Conservation (phyloP, 139 green algal species). For the Pseudopediastrum boryanum region DNA sequence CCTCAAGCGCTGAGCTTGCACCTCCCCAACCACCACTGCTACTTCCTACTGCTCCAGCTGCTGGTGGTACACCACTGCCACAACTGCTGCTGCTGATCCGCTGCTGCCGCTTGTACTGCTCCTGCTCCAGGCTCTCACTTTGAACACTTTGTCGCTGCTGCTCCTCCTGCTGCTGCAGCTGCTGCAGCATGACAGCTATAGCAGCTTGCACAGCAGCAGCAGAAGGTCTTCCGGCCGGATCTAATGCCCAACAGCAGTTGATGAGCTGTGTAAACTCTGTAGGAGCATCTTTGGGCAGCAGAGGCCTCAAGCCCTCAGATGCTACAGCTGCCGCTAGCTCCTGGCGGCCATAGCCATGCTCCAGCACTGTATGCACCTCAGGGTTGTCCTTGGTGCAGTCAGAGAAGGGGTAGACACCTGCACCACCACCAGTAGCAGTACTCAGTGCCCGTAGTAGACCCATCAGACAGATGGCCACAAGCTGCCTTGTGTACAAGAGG, state of each 20-base stretch:
- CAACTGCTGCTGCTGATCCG: background rate
- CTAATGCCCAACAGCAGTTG: constrained; percentile 61
- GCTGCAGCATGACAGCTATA: constrained; percentile 9
- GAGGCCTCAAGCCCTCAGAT: constrained; percentile 80
- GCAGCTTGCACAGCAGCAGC: constrained; percentile 47
- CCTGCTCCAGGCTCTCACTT: background rate
- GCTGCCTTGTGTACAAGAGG: no score
- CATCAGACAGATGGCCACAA: no score
- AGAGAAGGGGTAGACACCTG: constrained; percentile 64
- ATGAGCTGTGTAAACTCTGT: constrained; percentile 53
- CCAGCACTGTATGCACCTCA: constrained; percentile 85
- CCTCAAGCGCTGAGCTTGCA: background rate
- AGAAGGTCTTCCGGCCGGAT: constrained; percentile 54
- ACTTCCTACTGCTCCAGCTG: constrained; percentile 15
- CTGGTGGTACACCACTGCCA: background rate
- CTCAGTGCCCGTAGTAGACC: no score
- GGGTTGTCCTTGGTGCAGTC: constrained; percentile 89
- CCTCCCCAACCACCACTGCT: background rate
- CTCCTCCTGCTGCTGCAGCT: constrained; percentile 14
- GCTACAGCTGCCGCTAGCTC: constrained; percentile 85
- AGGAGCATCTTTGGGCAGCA: constrained; percentile 37
- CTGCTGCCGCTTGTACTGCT: background rate
- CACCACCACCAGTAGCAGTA: no score
- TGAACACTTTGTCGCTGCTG: background rate
- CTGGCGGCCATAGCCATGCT: constrained; percentile 88